A percentile compares a stretch with the other conserved stretches of the same genome.
These are phyloP conservation scores for Alternaria panax DNA, from an alignment of 2,329 filamentous ascomycete species.

Conservation along the genomic window DNA sequence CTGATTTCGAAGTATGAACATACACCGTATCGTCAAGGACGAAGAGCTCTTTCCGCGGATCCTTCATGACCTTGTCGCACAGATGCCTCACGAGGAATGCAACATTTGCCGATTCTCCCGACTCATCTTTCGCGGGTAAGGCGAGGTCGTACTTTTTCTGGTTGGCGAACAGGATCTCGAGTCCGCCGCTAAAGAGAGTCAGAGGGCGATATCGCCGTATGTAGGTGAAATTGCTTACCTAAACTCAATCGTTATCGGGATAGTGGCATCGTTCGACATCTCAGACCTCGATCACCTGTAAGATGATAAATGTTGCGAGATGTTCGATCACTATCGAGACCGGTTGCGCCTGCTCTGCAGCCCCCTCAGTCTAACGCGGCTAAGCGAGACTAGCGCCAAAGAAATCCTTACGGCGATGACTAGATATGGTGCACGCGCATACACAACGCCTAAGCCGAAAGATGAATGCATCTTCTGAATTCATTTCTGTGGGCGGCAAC, in stretches of 20 bases:
- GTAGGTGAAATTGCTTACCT: constrained; percentile 51
- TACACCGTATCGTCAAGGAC: constrained; percentile 88
- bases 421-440: constrained; percentile 23
- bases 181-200: constrained; percentile 69
- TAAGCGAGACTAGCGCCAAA: constrained; percentile 45
- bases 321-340: not conserved
- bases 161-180: constrained; percentile 93
- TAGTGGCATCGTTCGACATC: constrained; percentile 40
- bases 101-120: constrained; percentile 71
- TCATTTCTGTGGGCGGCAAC: constrained; percentile 84
- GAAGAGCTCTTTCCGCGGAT: constrained; percentile 84
- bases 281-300: constrained; percentile 21
- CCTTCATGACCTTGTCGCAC: constrained; percentile 82
- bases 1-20: constrained; percentile 42
- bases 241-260: constrained; percentile 77
- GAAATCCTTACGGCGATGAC: constrained; percentile 39
- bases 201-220: constrained; percentile 2
- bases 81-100: constrained; percentile 80
- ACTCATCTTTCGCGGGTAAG: constrained; percentile 68
- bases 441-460: constrained; percentile 24
- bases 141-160: constrained; percentile 74
- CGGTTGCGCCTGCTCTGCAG: constrained; percentile 13
- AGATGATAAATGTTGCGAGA: not conserved
- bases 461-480: constrained; percentile 52
- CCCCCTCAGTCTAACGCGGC: not conserved